Conservation (phyloP, 2,329 filamentous ascomycete genomes). For the Septoria petroselini region DNA sequence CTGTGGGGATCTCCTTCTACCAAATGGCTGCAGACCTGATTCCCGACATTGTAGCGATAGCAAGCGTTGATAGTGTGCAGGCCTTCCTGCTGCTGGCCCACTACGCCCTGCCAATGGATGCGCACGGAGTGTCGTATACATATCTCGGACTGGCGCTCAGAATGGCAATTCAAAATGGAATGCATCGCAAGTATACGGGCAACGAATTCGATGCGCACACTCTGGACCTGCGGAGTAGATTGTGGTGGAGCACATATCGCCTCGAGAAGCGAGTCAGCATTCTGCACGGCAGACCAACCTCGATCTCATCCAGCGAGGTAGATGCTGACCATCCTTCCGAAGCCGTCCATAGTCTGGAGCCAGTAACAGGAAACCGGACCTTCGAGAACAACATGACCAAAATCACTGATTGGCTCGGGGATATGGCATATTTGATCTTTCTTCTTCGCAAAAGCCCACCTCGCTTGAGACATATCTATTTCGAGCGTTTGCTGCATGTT, state of each 20-base stretch:
- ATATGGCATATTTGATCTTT: conserved; percentile 18
- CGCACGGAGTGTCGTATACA: conserved; percentile 56
- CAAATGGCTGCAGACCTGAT: conserved; percentile 55
- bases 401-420: conserved; percentile 20
- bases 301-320: conserved; percentile 52
- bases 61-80: conserved; percentile 55
- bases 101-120: conserved; percentile 56
- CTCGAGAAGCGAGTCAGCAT: conserved; percentile 59
- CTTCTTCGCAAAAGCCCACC: conserved; percentile 17
- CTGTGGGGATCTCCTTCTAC: conserved; percentile 55
- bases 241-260: conserved; percentile 26
- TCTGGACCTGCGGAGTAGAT: conserved; percentile 31
- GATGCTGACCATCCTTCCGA: conserved; percentile 52
- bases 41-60: conserved; percentile 56
- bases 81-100: conserved; percentile 56
- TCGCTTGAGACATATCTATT: conserved; percentile 18
- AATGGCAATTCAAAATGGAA: conserved; percentile 59
- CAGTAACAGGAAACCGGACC: conserved; percentile 4
- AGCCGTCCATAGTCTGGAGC: conserved; percentile 5
- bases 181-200: conserved; percentile 48
- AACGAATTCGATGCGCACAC: conserved; percentile 49
- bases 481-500: conserved; percentile 19
- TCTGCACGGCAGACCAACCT: conserved; percentile 56
- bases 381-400: conserved; percentile 21
- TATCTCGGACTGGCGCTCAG: conserved; percentile 57